phyloP scores from a whole-genome alignment of 805 yeast genomes.

The Lachancea lanzarotensis region DNA sequence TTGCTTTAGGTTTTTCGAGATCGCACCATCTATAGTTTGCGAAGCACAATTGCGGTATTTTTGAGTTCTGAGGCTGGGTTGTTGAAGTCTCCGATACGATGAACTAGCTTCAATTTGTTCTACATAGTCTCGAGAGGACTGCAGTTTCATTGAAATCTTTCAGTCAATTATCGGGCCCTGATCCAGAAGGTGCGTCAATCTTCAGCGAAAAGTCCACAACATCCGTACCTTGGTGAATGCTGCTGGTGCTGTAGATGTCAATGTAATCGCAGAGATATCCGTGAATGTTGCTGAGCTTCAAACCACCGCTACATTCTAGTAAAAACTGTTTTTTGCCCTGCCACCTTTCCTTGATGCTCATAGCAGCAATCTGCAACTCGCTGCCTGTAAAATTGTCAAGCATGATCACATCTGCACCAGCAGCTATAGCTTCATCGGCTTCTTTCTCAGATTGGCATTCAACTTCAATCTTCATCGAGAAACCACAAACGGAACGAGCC shows the following conservation, averaged over 20 bases:
- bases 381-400: slow-evolving; percentile 77
- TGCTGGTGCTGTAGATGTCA: slow-evolving; percentile 85
- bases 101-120: too few relatives aligned
- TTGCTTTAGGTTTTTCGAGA: too few relatives aligned
- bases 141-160: not conserved
- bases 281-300: slow-evolving; percentile 60
- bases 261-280: slow-evolving; percentile 67
- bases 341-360: slow-evolving; percentile 53
- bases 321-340: slow-evolving; percentile 44
- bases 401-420: slow-evolving; percentile 96
- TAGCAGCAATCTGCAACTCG: slow-evolving; percentile 59
- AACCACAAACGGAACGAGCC: slow-evolving; percentile 81
- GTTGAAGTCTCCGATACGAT: too few relatives aligned
- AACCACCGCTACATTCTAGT: slow-evolving; percentile 90
- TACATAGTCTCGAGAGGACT: too few relatives aligned
- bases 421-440: slow-evolving; percentile 86
- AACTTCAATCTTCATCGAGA: slow-evolving; percentile 84
- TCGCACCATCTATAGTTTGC: too few relatives aligned
- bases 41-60: too few relatives aligned
- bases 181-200: slow-evolving; percentile 32
- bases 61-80: too few relatives aligned
- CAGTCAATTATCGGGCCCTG: not conserved
- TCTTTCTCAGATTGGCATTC: slow-evolving; percentile 82
- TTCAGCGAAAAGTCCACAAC: slow-evolving; percentile 82
- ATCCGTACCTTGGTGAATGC: slow-evolving; percentile 86